Evolutionary conservation across 2,329 filamentous ascomycete species (phyloP).

Genomic region (Fusarium sp.): DNA sequence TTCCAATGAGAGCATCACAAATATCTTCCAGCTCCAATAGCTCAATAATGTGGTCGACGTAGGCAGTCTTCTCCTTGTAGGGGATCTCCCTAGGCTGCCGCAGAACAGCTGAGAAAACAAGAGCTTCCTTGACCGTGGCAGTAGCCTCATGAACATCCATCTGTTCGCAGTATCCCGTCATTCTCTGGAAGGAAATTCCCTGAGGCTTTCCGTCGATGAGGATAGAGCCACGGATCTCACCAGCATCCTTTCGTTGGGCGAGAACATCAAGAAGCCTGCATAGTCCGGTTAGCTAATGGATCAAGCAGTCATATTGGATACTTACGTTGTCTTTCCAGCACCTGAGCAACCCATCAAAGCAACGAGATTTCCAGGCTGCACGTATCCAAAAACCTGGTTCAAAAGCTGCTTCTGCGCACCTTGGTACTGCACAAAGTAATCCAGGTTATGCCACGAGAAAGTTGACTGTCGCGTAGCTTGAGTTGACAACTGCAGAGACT

Average conservation of each 20-base stretch:
- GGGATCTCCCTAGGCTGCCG: slow-evolving; percentile 68
- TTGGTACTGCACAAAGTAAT: slow-evolving; percentile 77
- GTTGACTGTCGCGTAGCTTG: slow-evolving; percentile 47
- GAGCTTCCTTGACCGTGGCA: slow-evolving; percentile 74
- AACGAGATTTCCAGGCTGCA: slow-evolving; percentile 83
- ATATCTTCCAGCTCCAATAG: slow-evolving; percentile 72
- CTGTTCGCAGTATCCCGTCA: slow-evolving; percentile 77
- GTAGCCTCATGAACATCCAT: slow-evolving; percentile 76
- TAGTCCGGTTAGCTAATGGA: accelerated
- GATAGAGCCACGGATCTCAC: slow-evolving; percentile 60
- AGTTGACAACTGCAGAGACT: background rate
- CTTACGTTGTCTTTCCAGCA: slow-evolving; percentile 81
- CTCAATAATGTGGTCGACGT: slow-evolving; percentile 75
- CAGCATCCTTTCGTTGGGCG: slow-evolving; percentile 72
- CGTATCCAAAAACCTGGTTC: slow-evolving; percentile 77
- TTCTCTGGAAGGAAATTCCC: slow-evolving; percentile 71
- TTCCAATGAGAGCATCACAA: slow-evolving; percentile 72
- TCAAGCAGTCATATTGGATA: slow-evolving; percentile 43
- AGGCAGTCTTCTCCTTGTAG: slow-evolving; percentile 71
- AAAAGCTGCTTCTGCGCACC: slow-evolving; percentile 67
- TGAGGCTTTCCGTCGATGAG: slow-evolving; percentile 71
- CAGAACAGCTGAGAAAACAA: slow-evolving; percentile 75
- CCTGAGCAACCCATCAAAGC: slow-evolving; percentile 84
- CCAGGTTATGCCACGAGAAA: slow-evolving; percentile 77
- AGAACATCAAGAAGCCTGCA: slow-evolving; percentile 64